Base-by-base conservation (phyloP, 148 eudicot genomes). In the Dianthus caryophyllus region DNA sequence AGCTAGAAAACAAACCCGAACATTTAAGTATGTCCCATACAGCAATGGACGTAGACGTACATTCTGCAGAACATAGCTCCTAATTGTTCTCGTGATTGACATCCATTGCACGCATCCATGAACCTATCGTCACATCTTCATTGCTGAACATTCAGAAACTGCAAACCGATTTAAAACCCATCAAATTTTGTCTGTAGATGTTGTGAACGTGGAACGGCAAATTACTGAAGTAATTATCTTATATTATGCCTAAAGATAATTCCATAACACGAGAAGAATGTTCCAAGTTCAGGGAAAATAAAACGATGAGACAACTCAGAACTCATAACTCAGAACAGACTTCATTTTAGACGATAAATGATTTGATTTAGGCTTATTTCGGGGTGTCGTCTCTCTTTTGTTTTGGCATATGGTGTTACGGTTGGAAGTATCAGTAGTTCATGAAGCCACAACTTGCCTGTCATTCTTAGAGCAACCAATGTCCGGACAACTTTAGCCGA, bases 41-140 rank as follows among this genome's bases (percentile, higher is more conserved):
- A n/a, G 98, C 91, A 68, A 93, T 83, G 41, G 87, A 87, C 27
- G 88, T 52, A 64, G 88, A 36, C 25, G 88, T 83, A 73, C 98
- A 93, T 72, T 89, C 84, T 64, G 87, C 33, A 48, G 77, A 73
- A 71, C 98, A 93, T 20, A 93, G 82, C 16, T 59, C 75, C 26
- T 72, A 74, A 71, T 80, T 84, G 78, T 89, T 79, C 83, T 93
- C 98, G 16, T 87, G 96, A 63, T 87, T 80, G 64, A 93, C 98
- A 84, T 93, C 89, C 98, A 93, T 93, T 20, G 98, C 98, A 64
- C 89, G 93, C 96, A 92, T 92, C 97, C 97, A 92, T 12, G 97
- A 84, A 41, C 97, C 96, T 59, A 92, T 89, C 1, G 96, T 92
- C 22, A 89, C 94, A 82, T 92, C 97, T 75, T 92, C 97, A 72